Percentiles rank a stretch among this genome's conserved stretches.
Evolutionary conservation across 495 filamentous ascomycete species (phyloP).

Genomic region (Alectoria sarmentosa): DNA sequence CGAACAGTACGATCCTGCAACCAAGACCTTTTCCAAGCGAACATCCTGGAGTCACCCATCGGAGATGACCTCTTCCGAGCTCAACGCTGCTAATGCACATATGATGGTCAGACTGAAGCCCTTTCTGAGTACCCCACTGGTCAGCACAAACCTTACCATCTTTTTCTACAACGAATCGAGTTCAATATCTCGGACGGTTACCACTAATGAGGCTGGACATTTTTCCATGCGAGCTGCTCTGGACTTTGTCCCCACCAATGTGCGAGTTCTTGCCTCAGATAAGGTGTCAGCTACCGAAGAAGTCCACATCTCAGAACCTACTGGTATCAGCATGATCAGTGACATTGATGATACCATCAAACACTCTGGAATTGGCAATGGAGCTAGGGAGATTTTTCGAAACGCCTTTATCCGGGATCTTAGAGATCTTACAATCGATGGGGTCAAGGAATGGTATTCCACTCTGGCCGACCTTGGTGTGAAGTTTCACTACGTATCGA

Average conservation of each 20-base stretch:
- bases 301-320: slow-evolving; percentile 65
- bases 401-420: slow-evolving; percentile 91
- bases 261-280: slow-evolving; percentile 81
- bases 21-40: slow-evolving; percentile 35
- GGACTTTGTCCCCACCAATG: slow-evolving; percentile 84
- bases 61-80: slow-evolving; percentile 60
- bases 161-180: slow-evolving; percentile 84
- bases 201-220: slow-evolving; percentile 80
- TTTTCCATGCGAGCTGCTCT: slow-evolving; percentile 70
- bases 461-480: slow-evolving; percentile 71
- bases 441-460: slow-evolving; percentile 85
- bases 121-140: slow-evolving; percentile 76
- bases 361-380: slow-evolving; percentile 78
- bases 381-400: slow-evolving; percentile 87
- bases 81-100: slow-evolving; percentile 73
- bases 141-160: slow-evolving; percentile 67
- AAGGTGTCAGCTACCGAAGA: slow-evolving; percentile 70
- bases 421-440: slow-evolving; percentile 69
- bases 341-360: slow-evolving; percentile 99
- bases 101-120: slow-evolving; percentile 81
- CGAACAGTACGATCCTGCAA: slow-evolving; percentile 31
- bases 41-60: slow-evolving; percentile 45
- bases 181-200: slow-evolving; percentile 71
- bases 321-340: slow-evolving; percentile 89
- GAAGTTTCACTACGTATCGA: slow-evolving; percentile 83